Evolutionary conservation across 495 filamentous ascomycete genomes (phyloP).

Genomic region (Lophiotrema nucula): DNA sequence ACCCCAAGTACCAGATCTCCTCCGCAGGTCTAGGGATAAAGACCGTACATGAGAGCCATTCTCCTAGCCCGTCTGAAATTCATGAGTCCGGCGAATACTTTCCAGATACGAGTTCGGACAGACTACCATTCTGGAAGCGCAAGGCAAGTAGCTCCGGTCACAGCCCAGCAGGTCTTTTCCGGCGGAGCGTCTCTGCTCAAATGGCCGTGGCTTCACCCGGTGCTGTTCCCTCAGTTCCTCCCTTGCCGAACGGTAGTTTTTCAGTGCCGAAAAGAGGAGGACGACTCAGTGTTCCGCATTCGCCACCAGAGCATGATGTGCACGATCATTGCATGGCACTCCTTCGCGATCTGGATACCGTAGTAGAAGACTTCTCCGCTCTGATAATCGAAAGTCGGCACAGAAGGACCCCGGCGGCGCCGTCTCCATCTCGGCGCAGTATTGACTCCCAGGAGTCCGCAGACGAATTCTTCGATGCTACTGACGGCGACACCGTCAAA

Average conservation of each 20-base stretch:
- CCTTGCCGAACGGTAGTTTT: conserved; percentile 40
- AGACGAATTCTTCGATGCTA: conserved; percentile 94
- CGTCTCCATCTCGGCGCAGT: conserved; percentile 64
- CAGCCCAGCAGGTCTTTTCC: conserved; percentile 45
- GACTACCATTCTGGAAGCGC: conserved; percentile 83
- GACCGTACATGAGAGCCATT: conserved; percentile 31
- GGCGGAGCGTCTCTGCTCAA: conserved; percentile 53
- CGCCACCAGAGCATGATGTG: conserved; percentile 56
- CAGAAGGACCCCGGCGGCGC: conserved; percentile 55
- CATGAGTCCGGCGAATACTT: conserved; percentile 46
- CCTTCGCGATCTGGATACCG: conserved; percentile 76
- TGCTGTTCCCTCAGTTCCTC: conserved; percentile 36
- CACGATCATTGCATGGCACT: conserved; percentile 78
- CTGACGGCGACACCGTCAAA: conserved; percentile 59
- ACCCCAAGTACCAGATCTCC: conserved; percentile 55
- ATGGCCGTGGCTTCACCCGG: conserved; percentile 57
- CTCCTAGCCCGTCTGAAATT: conserved; percentile 41
- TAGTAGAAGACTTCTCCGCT: conserved; percentile 75
- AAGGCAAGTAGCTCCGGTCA: conserved; percentile 60
- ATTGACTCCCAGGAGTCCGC: conserved; percentile 71
- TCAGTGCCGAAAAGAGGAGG: conserved; percentile 42
- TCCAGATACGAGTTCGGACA: conserved; percentile 38
- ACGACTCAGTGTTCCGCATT: conserved; percentile 23
- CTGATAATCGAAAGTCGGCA: conserved; percentile 76
- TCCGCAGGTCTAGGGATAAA: conserved; percentile 21